Percentiles rank a stretch among this genome's conserved stretches.
Evolutionary conservation across 2,329 filamentous ascomycete genomes (phyloP).

Genomic region (Macrophomina tecta): DNA sequence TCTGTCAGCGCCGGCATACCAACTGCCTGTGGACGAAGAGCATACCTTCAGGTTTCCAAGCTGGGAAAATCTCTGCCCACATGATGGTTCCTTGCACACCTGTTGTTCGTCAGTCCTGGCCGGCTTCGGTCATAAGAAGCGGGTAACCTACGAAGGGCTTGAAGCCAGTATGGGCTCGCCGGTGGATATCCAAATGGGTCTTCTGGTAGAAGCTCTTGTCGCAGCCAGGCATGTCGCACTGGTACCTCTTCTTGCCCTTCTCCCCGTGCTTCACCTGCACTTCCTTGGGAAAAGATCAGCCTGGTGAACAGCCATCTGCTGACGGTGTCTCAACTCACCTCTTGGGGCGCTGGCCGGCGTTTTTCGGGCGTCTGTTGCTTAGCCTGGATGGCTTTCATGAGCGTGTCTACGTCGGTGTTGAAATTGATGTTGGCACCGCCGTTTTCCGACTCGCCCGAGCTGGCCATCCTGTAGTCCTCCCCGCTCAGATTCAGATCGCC

Average conservation of each 20-base stretch:
- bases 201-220: slow-evolving; percentile 86
- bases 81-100: slow-evolving; percentile 74
- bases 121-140: not conserved
- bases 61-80: slow-evolving; percentile 84
- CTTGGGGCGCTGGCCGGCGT: slow-evolving; percentile 40
- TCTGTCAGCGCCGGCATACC: not conserved
- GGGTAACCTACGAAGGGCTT: slow-evolving; percentile 78
- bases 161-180: slow-evolving; percentile 83
- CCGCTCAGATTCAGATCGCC: slow-evolving; percentile 35
- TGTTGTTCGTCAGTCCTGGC: slow-evolving; percentile 33
- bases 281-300: slow-evolving; percentile 11
- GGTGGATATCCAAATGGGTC: slow-evolving; percentile 91
- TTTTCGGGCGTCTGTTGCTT: slow-evolving; percentile 57
- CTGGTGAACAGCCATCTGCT: not conserved
- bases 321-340: slow-evolving; percentile 31
- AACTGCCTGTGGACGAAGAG: not conserved
- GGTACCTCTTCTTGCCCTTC: slow-evolving; percentile 68
- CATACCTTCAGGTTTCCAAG: slow-evolving; percentile 85
- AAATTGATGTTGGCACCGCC: slow-evolving; percentile 62
- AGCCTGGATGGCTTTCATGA: slow-evolving; percentile 88
- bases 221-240: slow-evolving; percentile 76
- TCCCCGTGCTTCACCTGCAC: slow-evolving; percentile 36
- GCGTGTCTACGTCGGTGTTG: slow-evolving; percentile 80
- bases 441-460: slow-evolving; percentile 49
- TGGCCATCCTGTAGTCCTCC: slow-evolving; percentile 34